Evolutionary conservation across 495 filamentous ascomycete species (phyloP), one percentile per base, ranked within the genome.

Genomic region (Pseudomonodictys pantanalensis): DNA sequence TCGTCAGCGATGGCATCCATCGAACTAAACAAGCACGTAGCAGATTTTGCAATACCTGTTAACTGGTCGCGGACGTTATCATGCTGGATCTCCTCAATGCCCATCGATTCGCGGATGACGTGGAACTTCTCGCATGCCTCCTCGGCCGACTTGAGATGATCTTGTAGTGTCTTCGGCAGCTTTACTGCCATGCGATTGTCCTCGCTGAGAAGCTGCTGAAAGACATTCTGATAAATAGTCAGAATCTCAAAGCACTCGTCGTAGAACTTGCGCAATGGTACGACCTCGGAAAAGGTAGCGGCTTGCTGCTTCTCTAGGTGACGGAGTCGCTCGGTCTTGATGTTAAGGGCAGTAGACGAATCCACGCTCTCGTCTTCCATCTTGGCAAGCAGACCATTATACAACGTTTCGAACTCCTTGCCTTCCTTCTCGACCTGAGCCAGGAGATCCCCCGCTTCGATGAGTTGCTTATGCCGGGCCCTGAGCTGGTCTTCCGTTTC

Each of bases 171-270:
- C 17, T 58, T 33, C 12, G 55, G 55, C 12, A 58, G 30, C 22
- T 41, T 50, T 1, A 41, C 11, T 0, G 32, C 32, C 28, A 50
- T 28, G 11, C 29, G 8, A n/a, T 39, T 6, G 3, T 50, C 30
- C 20, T 18, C 5, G 12, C 17, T 42, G 86, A 91, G 65, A 7
- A 60, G 38, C 8, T 53, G 35, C 26, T 60, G 57, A 39, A 54
- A 60, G n/a, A 60, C 45, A 15, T 28, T 5, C 28, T 38, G 50
- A 24, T 54, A 33, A n/a, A 53, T 46, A 3, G 3, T 9, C n/a
- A 60, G 12, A 2, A 58, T 41, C 3, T 45, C 8, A 9, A 42
- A 58, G 15, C 32, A 49, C n/a, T 20, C 30, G 15, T 47, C 20
- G 32, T 41, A 58, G 44, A 33, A 50, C 10, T 22, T n/a, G 29